Base-by-base conservation (phyloP, 768 basidiomycete genomes). In the Lanmaoa pseudosensibilis region DNA sequence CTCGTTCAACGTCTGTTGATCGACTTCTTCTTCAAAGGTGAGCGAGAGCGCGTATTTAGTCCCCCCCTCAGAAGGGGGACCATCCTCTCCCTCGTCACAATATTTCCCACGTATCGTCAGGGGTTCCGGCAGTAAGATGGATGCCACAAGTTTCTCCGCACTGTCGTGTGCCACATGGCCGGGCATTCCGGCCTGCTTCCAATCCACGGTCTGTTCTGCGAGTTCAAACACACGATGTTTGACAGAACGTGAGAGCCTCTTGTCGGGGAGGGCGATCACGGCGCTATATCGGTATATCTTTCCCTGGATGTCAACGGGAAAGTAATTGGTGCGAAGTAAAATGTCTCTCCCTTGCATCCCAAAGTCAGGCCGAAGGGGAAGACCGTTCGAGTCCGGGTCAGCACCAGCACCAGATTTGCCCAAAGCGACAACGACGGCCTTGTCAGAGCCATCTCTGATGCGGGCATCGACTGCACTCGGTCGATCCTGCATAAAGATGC, bases 381-480 rank as follows among this genome's bases (percentile, higher is more conserved):
- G 73, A 36, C 68, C 64, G 12, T 44, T 30, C 10, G 45, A 0
- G 12, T 38, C 19, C 8, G 7, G 0, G 19, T 48, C 44, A 0
- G 25, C 46, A n/a, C 55, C 65, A 25, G 65, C 58, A 23, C 53
- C 43, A 8, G 76, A 49, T 3, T 54, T 52, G 15, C 62, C 58
- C 39, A 80, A 64, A 1, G 55, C 55, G 10, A 63, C 60, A 10
- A 82, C 68, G 34, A 75, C 68, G 23, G 67, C 65, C 57, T 73
- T 70, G 64, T 80, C 75, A 2, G 75, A 75, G 40, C 55, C 64
- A 59, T 77, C 74, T 62, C 62, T 21, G 75, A 68, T 55, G 74
- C 90, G 90, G 50, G 78, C 73, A 56, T 83, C 78, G 45, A 91
- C 65, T n/a, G 78, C 75, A 57, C 59, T 81, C 73, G 70, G 65